A percentile compares a stretch with the other conserved stretches of the same genome.
These are phyloP conservation scores for Ramalina peruviana DNA, from an alignment of 495 filamentous ascomycete species.

Conservation along the genomic window DNA sequence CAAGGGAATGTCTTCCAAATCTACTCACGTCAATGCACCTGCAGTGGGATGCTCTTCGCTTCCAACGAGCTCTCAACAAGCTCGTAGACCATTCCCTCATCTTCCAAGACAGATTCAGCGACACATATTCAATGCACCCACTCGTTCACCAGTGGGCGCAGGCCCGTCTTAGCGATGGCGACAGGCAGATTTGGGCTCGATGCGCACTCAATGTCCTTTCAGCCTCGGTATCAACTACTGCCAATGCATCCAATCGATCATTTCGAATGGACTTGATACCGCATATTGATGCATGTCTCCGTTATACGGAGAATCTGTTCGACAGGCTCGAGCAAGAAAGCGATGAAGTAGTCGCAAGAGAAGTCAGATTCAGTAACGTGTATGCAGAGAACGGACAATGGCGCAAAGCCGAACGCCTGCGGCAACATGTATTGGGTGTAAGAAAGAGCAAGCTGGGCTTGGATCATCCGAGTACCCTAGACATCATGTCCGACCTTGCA, in stretches of 20 bases:
- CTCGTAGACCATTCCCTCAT: slow-evolving; percentile 16
- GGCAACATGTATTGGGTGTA: slow-evolving; percentile 6
- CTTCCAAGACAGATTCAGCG: slow-evolving; percentile 7
- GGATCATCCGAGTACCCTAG: slow-evolving; percentile 8
- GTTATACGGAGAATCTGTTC: not conserved
- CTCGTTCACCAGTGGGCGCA: slow-evolving; percentile 23
- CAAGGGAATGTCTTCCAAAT: not conserved
- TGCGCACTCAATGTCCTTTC: slow-evolving; percentile 10
- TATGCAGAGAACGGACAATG: slow-evolving; percentile 12
- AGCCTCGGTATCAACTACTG: slow-evolving; percentile 9
- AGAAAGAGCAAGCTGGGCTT: slow-evolving; percentile 6
- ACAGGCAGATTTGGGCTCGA: slow-evolving; percentile 6
- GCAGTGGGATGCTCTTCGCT: slow-evolving; percentile 12
- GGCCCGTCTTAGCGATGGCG: slow-evolving; percentile 13
- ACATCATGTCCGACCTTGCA: slow-evolving; percentile 13
- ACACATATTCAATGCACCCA: slow-evolving; percentile 22
- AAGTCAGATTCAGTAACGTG: slow-evolving; percentile 2
- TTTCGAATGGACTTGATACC: slow-evolving; percentile 13
- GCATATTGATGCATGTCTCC: slow-evolving; percentile 18
- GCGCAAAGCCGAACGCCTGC: slow-evolving; percentile 8
- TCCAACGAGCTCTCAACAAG: slow-evolving; percentile 14
- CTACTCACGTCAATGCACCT: slow-evolving; percentile 11
- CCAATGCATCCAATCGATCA: slow-evolving; percentile 5
- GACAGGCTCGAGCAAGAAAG: slow-evolving; percentile 1
- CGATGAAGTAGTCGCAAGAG: not conserved